Evolutionary conservation across 2,329 filamentous ascomycete species (phyloP), one percentile per base, ranked within the genome.

Genomic region (Aspergillus pseudotamarii): DNA sequence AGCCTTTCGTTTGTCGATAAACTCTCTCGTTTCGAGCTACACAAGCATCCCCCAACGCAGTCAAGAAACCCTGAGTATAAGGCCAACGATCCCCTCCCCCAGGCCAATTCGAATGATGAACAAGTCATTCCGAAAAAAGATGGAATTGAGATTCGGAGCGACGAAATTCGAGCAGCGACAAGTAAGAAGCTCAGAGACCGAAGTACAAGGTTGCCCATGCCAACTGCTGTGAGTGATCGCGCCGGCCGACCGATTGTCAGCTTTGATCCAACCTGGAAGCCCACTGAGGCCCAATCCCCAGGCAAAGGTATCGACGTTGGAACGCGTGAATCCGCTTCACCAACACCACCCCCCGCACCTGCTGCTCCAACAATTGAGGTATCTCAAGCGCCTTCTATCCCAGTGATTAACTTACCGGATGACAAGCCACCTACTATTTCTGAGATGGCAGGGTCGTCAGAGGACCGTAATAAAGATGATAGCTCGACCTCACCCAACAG

Each of bases 191-290:
- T 95, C 67, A 93, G 89, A 76, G 93, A 97, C 78, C 89, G 94
- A 74, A 97, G 93, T 79, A 80, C 89, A 62, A 96, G 92, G 75
- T 84, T 98, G 66, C 94, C 94, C 32, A 94, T 91, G 73, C 94
- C 94, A 68, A 92, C 91, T 60, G 90, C 92, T 73, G 94, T 98
- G 78, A 97, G 93, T 81, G 91, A 97, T 81, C 91, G 86, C 74
- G 91, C 91, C 71, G 93, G 93, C 71, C 89, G 94, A 75, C 94
- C 94, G 67, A 98, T 98, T 83, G 94, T 98, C 84, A 98, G 94
- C 85, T 98, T 98, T 85, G 87, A 96, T 80, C 87, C 87, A 73
- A 87, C 90, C 76, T 97, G 92, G 82, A 91, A 89, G 79, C 82
- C 86, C 81, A 83, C 84, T 77, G 81, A 82, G 78, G 66, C 72